Evolutionary conservation across 2,329 filamentous ascomycete species (phyloP).

Genomic region (Cladosporium sp.): DNA sequence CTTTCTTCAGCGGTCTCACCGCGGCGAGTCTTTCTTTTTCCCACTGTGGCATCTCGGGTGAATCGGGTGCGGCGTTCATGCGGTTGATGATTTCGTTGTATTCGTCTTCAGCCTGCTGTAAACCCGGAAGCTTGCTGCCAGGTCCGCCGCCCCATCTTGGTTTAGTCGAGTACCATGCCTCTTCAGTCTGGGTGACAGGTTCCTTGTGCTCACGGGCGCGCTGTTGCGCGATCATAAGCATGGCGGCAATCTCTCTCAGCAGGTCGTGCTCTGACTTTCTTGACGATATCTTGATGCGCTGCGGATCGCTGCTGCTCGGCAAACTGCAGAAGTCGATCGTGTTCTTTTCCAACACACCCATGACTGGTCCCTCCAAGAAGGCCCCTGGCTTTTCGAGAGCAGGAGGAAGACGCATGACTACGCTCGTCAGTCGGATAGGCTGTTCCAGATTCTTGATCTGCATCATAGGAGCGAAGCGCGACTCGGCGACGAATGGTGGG

Average conservation of each 20-base stretch:
- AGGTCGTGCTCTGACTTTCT: constrained; percentile 49
- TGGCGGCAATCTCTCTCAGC: constrained; percentile 57
- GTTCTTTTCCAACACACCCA: constrained; percentile 56
- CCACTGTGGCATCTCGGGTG: constrained; percentile 12
- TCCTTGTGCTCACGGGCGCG: constrained; percentile 55
- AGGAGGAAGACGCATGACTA: constrained; percentile 54
- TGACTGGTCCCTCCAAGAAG: constrained; percentile 58
- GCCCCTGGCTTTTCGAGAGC: constrained; percentile 54
- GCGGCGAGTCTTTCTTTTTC: constrained; percentile 25
- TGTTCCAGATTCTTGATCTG: constrained; percentile 48
- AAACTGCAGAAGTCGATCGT: constrained; percentile 53
- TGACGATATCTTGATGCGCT: neutral
- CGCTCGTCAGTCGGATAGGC: constrained; percentile 57
- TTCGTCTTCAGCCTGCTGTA: constrained; percentile 40
- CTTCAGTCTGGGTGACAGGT: constrained; percentile 54
- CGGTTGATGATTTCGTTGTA: constrained; percentile 1
- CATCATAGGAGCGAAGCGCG: constrained; percentile 47
- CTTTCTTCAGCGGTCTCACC: constrained; percentile 34
- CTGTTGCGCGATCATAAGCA: constrained; percentile 61
- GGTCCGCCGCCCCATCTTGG: constrained; percentile 58
- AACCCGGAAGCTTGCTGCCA: constrained; percentile 45
- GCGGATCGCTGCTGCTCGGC: constrained; percentile 28
- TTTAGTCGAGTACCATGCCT: constrained; percentile 60
- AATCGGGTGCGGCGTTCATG: neutral
- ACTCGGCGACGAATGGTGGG: constrained; percentile 40